Base-by-base conservation (phyloP, 2,329 filamentous ascomycete genomes). In the Penicillium sp. region DNA sequence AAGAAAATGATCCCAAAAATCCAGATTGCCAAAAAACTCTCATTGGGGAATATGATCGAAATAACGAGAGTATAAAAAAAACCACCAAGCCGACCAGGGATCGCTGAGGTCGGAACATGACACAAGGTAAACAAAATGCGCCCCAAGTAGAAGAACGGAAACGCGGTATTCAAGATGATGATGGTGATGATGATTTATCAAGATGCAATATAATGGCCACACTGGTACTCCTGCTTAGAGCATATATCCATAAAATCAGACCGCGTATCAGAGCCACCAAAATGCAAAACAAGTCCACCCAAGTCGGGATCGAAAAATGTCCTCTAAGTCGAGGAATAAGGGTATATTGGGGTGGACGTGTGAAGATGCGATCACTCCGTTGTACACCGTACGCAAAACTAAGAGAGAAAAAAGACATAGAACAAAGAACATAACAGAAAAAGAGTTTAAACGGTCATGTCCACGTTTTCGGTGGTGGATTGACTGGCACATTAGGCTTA, bases 161-260 rank as follows among this genome's bases (percentile, higher is more conserved):
- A 47, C 8, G 31, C 19, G 31, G 26, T 26, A 22, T 24, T 33
- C 21, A 48, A 48, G 26, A 44, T 46, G 24, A 51, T 47, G 16
- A n/a, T 43, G 26, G 48, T 47, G 16, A n/a, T 43, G 26, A 52
- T 57, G 43, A 37, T 57, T 61, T 35, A 48, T 50, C 35, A 50
- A 41, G 29, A 47, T 29, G 41, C 45, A 55, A 55, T 49, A 21
- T 50, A 35, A 49, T 37, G 21, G 21, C 52, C 52, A 22, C 35
- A 45, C 21, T 37, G 21, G 46, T 50, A 55, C 37, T 50, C 46
- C 52, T 46, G 31, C 44, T 27, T 35, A 49, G 35, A 49, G 35
- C 35, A 44, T 39, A 46, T 43, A 51, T 35, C 46, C 37, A 48
- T 54, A 10, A 29, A 45, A 54, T 46, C 22, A 47, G 52, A 50